These are phyloP conservation scores for Aspergillus fumigatus DNA, from an alignment of 2,329 filamentous ascomycete species.

Conservation along the genomic window DNA sequence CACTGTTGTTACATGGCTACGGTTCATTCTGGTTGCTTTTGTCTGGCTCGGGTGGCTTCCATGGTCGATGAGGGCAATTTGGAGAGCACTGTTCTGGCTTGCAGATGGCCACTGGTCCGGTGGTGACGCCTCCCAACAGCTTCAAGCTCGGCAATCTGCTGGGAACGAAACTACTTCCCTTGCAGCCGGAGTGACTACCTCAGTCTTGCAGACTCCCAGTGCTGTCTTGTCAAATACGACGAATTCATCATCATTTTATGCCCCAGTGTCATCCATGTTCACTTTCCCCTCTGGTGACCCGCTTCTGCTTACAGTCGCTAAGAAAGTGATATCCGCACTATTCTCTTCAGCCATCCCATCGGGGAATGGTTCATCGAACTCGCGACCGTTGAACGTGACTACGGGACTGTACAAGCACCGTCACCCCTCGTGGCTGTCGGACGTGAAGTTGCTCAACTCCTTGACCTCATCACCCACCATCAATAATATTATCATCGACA, in stretches of 20 bases:
- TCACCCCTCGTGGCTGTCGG: constrained; percentile 53
- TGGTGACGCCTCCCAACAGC: constrained; percentile 20
- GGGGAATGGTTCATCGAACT: constrained; percentile 21
- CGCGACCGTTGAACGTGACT: constrained; percentile 23
- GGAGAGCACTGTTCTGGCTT: constrained; percentile 92
- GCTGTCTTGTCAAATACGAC: constrained; percentile 19
- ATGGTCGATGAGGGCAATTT: constrained; percentile 84
- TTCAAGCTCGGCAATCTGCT: constrained; percentile 18
- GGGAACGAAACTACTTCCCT: constrained; percentile 25
- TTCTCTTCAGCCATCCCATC: constrained; percentile 31
- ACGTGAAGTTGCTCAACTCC: constrained; percentile 50
- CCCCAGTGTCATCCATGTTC: constrained; percentile 37
- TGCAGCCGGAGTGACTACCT: constrained; percentile 16
- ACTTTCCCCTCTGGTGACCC: constrained; percentile 43
- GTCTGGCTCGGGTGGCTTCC: constrained; percentile 90
- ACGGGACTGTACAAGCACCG: constrained; percentile 27
- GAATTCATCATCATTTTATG: constrained; percentile 27
- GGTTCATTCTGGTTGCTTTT: constrained; percentile 70
- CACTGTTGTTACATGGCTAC: constrained; percentile 71
- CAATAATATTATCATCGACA: constrained; percentile 75
- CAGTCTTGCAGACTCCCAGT: constrained; percentile 21
- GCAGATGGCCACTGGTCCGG: constrained; percentile 68
- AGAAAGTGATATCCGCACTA: constrained; percentile 37
- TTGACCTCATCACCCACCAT: constrained; percentile 64
- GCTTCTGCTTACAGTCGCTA: constrained; percentile 43